Percentiles rank a stretch among this genome's conserved stretches.
Evolutionary conservation across 2,329 filamentous ascomycete species (phyloP).

Genomic region (Ceratocystiopsis brevicomis): DNA sequence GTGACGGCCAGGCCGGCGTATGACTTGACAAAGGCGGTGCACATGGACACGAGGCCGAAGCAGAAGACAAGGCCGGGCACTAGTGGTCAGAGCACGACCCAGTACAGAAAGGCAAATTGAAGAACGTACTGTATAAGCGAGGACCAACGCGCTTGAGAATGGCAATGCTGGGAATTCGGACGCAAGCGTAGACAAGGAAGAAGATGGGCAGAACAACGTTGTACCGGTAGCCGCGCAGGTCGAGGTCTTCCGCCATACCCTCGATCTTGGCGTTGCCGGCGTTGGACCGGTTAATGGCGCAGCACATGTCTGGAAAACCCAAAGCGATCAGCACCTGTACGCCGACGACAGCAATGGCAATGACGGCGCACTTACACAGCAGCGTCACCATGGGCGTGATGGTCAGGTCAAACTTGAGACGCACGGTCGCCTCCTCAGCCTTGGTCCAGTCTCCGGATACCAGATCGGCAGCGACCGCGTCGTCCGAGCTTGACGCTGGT

Average conservation of each 20-base stretch:
- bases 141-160: constrained; percentile 33
- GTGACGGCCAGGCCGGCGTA: constrained; percentile 27
- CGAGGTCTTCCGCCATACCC: neutral
- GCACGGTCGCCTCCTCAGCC: neutral
- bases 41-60: constrained; percentile 35
- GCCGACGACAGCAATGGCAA: neutral
- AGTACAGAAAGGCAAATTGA: constrained; percentile 13
- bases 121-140: constrained; percentile 25
- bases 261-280: constrained; percentile 1
- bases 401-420: neutral
- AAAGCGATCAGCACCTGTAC: too few relatives aligned
- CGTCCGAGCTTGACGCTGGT: neutral
- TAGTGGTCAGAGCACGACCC: neutral
- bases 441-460: neutral
- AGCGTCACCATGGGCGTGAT: neutral
- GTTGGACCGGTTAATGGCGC: constrained; percentile 1
- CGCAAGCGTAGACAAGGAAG: constrained; percentile 29
- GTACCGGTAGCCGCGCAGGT: constrained; percentile 19
- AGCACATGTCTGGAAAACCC: constrained; percentile 1
- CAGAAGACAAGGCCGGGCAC: constrained; percentile 24
- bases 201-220: constrained; percentile 40
- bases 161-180: constrained; percentile 37
- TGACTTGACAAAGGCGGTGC: constrained; percentile 31
- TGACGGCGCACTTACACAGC: neutral
- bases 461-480: neutral